Base-by-base conservation (phyloP, 257 asterid genomes). In the Nyctanthes arbortristis region DNA sequence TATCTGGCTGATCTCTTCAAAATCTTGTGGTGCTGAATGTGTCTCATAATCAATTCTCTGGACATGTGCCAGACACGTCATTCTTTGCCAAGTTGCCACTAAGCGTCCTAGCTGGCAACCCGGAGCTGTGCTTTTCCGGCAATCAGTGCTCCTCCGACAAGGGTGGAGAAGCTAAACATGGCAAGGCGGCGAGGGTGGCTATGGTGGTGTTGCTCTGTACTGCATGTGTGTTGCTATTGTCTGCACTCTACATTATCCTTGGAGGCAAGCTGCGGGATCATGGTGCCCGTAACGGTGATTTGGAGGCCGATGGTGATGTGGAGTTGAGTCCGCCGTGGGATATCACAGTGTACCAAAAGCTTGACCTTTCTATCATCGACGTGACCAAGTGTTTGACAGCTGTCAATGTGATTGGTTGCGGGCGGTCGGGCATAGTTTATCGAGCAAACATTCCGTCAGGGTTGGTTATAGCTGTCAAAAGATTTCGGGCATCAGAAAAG, bases 251-350 rank as follows among this genome's bases (percentile, higher is more conserved):
- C 90, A 81, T 88, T 5, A 76, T 88, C 83, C 79, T 88, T 0
- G 82, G 84, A 5, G 88, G 84, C 59, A 84, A 70, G 56, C 74
- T 72, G 63, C 83, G 78, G 71, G 80, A 55, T 69, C 74, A 39
- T 0, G 40, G 77, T 73, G 63, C 84, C 81, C 85, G 31, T 13
- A 72, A 67, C 11, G 49, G 71, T 25, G 79, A 85, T 64, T 8
- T 31, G 25, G 81, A 69, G 63, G 68, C 39, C 20, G 80, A 71
- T n/a, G 84, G 79, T 11, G 91, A 86, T 58, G 73, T 84, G 70
- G 96, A 86, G 45, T 73, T 90, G 65, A 78, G 73, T 18, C 89
- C 88, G 1, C 96, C 96, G 1, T 90, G 97, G 97, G 97, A 90
- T 62, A 91, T 88, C 65, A 88, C 89, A 0, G 63, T 90, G 65